phyloP scores from a whole-genome alignment of 345 rosid species.

The Orychophragmus violaceus region DNA sequence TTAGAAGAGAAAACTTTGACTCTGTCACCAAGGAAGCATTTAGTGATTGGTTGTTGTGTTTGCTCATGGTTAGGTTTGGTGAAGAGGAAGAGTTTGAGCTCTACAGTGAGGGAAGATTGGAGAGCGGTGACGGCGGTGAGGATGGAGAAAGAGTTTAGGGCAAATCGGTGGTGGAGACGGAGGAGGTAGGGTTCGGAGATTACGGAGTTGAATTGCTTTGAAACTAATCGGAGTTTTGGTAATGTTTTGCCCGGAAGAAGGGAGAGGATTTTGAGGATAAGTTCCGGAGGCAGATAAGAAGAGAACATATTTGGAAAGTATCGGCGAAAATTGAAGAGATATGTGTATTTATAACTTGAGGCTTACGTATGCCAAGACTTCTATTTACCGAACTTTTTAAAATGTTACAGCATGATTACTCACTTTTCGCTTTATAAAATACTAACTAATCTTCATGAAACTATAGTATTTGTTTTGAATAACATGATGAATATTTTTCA shows the following conservation, averaged over 20 bases:
- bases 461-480: background rate
- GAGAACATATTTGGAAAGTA: background rate
- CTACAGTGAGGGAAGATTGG: background rate
- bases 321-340: too few relatives aligned
- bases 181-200: slow-evolving; percentile 7
- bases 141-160: background rate
- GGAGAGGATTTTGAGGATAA: slow-evolving; percentile 3
- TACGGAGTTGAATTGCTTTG: slow-evolving; percentile 8
- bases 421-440: too few relatives aligned
- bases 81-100: slow-evolving; percentile 4
- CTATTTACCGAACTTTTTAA: too few relatives aligned
- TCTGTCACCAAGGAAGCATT: background rate
- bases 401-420: background rate
- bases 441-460: background rate
- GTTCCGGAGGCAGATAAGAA: background rate
- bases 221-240: background rate
- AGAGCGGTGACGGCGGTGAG: slow-evolving; percentile 10
- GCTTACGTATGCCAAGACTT: too few relatives aligned
- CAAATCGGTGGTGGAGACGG: background rate
- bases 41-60: background rate
- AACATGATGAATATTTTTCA: background rate
- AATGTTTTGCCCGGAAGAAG: slow-evolving; percentile 7
- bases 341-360: too few relatives aligned
- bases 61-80: slow-evolving; percentile 10
- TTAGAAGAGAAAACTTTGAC: slow-evolving; percentile 14